Evolutionary conservation across 75 land plant species (phyloP).

Genomic region (Selaginella moellendorffii): DNA sequence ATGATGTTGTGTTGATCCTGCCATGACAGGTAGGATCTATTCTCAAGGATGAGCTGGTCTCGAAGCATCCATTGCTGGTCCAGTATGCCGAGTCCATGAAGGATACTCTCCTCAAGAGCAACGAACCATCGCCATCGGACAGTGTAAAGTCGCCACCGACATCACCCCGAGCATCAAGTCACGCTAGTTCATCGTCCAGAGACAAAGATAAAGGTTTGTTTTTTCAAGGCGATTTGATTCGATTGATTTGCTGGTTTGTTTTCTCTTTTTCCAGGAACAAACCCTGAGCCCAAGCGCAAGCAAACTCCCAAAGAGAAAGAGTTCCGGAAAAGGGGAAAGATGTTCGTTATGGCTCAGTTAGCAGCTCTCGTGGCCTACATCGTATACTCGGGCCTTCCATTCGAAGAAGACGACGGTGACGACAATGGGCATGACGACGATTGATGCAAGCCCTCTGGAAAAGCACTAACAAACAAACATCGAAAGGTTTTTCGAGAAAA

Average conservation of each 20-base stretch:
- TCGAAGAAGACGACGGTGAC: slow-evolving; percentile 17
- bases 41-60: slow-evolving; percentile 35
- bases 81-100: slow-evolving; percentile 40
- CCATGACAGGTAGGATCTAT: slow-evolving; percentile 40
- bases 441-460: too few species aligned
- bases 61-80: slow-evolving; percentile 44
- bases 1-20: neutral
- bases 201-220: neutral
- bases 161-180: slow-evolving; percentile 10
- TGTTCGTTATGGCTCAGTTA: slow-evolving; percentile 50
- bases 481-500: too few species aligned
- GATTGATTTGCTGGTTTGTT: neutral
- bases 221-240: too few species aligned
- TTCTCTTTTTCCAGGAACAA: neutral
- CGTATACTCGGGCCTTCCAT: slow-evolving; percentile 32
- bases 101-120: slow-evolving; percentile 30
- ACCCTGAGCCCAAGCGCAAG: slow-evolving; percentile 37
- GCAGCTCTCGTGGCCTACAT: slow-evolving; percentile 54
- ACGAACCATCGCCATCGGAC: too few species aligned
- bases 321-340: slow-evolving; percentile 58
- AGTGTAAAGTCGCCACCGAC: too few species aligned
- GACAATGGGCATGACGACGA: slow-evolving; percentile 16
- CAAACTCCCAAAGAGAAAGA: slow-evolving; percentile 57
- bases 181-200: neutral
- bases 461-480: too few species aligned